Conservation (phyloP, 805 yeast genomes). For the Ascoidea asiatica region DNA sequence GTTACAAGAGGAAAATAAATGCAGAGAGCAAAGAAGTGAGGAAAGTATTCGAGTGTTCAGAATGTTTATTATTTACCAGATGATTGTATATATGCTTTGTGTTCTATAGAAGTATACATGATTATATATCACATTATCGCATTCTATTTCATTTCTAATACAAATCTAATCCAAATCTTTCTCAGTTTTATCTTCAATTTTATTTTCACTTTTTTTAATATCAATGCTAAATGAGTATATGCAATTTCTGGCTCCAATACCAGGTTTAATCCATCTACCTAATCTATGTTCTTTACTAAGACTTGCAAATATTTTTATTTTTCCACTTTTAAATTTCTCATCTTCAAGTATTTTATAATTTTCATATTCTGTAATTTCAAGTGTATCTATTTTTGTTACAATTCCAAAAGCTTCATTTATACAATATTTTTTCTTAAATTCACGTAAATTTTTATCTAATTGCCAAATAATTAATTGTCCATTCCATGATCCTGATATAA, state of each 20-base stretch:
- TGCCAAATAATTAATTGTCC: slow-evolving; percentile 75
- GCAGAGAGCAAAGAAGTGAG: no score
- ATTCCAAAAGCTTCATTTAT: slow-evolving; percentile 54
- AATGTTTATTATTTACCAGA: no score
- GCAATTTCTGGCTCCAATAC: slow-evolving; percentile 49
- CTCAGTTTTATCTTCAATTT: neutral
- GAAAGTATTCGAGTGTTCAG: no score
- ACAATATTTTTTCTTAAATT: slow-evolving; percentile 42
- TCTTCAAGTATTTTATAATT: neutral
- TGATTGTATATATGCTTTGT: neutral
- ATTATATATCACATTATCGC: neutral
- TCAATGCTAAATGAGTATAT: slow-evolving; percentile 13
- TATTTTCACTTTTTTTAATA: slow-evolving; percentile 1
- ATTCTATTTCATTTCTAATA: no score
- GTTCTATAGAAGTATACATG: neutral
- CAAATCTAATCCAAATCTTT: neutral
- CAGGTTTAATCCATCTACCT: slow-evolving; percentile 71
- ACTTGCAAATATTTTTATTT: slow-evolving; percentile 36
- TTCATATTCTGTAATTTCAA: slow-evolving; percentile 18
- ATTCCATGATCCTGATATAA: slow-evolving; percentile 80
- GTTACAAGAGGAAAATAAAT: no score
- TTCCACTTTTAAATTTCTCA: neutral
- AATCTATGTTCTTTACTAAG: slow-evolving; percentile 76
- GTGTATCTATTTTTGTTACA: slow-evolving; percentile 47
- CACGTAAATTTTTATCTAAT: slow-evolving; percentile 47